Conservation (phyloP, 179 eudicot genomes). For the Pouteria campechiana region DNA sequence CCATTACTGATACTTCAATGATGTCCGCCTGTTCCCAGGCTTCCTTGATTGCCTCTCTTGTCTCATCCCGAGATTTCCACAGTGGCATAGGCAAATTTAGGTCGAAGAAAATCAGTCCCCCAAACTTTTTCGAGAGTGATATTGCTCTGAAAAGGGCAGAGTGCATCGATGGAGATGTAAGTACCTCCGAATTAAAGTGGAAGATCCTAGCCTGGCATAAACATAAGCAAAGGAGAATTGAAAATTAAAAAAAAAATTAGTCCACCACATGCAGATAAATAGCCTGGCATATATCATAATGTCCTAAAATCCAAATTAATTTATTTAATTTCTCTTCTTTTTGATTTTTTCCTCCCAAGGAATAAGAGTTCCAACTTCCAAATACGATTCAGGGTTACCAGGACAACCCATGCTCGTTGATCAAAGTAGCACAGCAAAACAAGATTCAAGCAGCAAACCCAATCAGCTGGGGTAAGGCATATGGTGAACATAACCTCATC, state of each 20-base stretch:
- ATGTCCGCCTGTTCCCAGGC: constrained; percentile 88
- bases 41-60: constrained; percentile 41
- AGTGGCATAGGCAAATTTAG: constrained; percentile 66
- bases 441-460: too few species aligned
- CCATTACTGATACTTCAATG: constrained; percentile 65
- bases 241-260: background rate
- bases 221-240: background rate
- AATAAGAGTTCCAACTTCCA: too few species aligned
- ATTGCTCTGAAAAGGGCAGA: constrained; percentile 74
- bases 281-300: background rate
- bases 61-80: constrained; percentile 83
- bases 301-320: too few species aligned
- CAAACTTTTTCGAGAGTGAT: constrained; percentile 58
- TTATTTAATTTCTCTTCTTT: too few species aligned
- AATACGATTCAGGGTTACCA: too few species aligned
- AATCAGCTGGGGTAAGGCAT: too few species aligned
- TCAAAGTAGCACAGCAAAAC: too few species aligned
- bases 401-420: too few species aligned
- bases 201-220: constrained; percentile 74
- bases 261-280: background rate
- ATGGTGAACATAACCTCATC: too few species aligned
- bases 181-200: constrained; percentile 79
- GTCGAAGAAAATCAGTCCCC: constrained; percentile 72
- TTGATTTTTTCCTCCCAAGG: too few species aligned
- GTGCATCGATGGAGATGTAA: constrained; percentile 48